These are phyloP conservation scores for Hymenoscyphus salicellus DNA, from an alignment of 2,329 filamentous ascomycete species.

Conservation along the genomic window DNA sequence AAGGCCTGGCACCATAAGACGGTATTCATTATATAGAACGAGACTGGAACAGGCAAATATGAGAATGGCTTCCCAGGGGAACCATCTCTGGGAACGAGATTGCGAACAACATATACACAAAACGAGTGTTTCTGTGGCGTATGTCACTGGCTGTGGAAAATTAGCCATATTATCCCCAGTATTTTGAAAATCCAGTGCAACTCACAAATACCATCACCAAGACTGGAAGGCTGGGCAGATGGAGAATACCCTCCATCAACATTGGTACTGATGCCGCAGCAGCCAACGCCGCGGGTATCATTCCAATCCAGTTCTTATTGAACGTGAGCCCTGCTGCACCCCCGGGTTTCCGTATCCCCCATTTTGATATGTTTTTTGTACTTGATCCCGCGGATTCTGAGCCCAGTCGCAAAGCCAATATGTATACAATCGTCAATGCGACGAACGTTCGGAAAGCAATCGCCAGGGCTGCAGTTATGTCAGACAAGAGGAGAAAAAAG, in stretches of 20 bases:
- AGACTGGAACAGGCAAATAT: conserved; percentile 14
- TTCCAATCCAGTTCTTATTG: conserved; percentile 18
- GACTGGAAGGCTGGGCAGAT: conserved; percentile 31
- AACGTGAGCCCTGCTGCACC: conserved; percentile 8
- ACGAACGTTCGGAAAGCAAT: conserved; percentile 23
- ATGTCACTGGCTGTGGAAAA: conserved; percentile 23
- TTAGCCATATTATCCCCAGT: conserved; percentile 3
- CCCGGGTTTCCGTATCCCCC: conserved; percentile 16
- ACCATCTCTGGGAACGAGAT: conserved; percentile 14
- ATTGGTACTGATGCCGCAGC: conserved; percentile 28
- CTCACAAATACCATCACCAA: conserved; percentile 33
- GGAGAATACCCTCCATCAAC: conserved; percentile 28
- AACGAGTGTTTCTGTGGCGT: conserved; percentile 25
- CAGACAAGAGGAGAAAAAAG: not conserved
- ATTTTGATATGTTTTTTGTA: conserved; percentile 6
- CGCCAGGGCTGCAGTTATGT: conserved; percentile 19
- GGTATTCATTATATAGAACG: conserved; percentile 30
- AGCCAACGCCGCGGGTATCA: conserved; percentile 24
- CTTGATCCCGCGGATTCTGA: conserved; percentile 5
- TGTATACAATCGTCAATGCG: conserved; percentile 16
- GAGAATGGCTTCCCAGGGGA: conserved; percentile 23
- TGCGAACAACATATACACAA: conserved; percentile 20
- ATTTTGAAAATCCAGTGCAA: not conserved
- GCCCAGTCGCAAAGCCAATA: conserved; percentile 13
- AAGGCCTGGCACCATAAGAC: conserved; percentile 31